Conservation (phyloP, 768 basidiomycete species). For the Tulasnella sp. region DNA sequence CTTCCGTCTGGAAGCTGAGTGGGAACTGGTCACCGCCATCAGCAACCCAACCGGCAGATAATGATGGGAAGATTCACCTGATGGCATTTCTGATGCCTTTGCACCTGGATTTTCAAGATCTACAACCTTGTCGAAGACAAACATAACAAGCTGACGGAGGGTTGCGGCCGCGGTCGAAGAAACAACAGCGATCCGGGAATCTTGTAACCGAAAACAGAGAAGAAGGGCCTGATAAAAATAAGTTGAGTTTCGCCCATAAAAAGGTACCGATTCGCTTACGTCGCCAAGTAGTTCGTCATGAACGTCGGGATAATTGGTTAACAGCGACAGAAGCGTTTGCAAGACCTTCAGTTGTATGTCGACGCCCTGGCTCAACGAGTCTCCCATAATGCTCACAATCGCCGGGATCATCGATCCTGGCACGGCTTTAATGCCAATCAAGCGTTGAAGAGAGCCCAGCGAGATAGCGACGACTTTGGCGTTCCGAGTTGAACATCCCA, state of each 20-base stretch:
- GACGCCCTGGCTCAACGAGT: slow-evolving; percentile 88
- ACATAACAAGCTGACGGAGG: slow-evolving; percentile 93
- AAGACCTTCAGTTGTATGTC: slow-evolving; percentile 94
- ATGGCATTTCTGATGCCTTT: slow-evolving; percentile 35
- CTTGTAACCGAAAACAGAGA: slow-evolving; percentile 94
- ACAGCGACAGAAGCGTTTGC: slow-evolving; percentile 85
- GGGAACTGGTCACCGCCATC: background rate
- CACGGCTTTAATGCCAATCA: slow-evolving; percentile 83
- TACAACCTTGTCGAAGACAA: slow-evolving; percentile 91
- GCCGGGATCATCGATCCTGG: slow-evolving; percentile 71
- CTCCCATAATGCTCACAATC: slow-evolving; percentile 79
- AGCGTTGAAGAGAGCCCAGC: slow-evolving; percentile 82
- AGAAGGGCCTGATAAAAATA: slow-evolving; percentile 63
- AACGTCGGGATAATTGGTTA: slow-evolving; percentile 80
- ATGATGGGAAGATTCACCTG: background rate
- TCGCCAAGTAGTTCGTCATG: slow-evolving; percentile 78
- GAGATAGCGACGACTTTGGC: slow-evolving; percentile 92
- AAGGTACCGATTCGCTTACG: slow-evolving; percentile 46
- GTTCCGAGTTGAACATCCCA: slow-evolving; percentile 90
- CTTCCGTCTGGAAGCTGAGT: slow-evolving; percentile 60
- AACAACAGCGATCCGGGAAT: slow-evolving; percentile 92
- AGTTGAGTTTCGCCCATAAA: background rate
- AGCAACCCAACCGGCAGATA: slow-evolving; percentile 21
- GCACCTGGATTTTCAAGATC: slow-evolving; percentile 59
- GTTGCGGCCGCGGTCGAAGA: slow-evolving; percentile 97